These are phyloP conservation scores for Trichoderma sp. DNA, from an alignment of 2,329 filamentous ascomycete genomes.

Conservation along the genomic window DNA sequence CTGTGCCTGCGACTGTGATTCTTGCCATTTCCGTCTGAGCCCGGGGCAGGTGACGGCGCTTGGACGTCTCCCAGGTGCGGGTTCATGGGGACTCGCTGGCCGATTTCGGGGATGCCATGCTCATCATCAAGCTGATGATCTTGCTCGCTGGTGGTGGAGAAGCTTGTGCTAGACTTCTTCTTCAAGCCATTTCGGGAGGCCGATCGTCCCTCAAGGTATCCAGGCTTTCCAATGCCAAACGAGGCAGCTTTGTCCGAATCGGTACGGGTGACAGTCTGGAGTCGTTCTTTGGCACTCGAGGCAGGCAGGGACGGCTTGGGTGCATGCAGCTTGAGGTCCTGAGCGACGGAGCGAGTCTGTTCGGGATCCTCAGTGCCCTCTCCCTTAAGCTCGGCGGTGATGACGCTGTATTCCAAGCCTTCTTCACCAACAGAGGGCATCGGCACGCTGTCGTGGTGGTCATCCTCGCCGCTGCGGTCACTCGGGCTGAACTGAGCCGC, in stretches of 20 bases:
- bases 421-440: conserved; percentile 87
- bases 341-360: conserved; percentile 74
- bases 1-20: conserved; percentile 71
- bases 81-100: conserved; percentile 90
- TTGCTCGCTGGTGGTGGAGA: conserved; percentile 50
- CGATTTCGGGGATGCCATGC: conserved; percentile 88
- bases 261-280: conserved; percentile 81
- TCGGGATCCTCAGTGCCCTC: conserved; percentile 43
- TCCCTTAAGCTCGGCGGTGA: conserved; percentile 42
- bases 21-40: conserved; percentile 42
- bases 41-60: conserved; percentile 77
- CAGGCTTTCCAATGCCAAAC: conserved; percentile 74
- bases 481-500: conserved; percentile 36
- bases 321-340: conserved; percentile 82
- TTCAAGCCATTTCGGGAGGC: conserved; percentile 52
- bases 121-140: conserved; percentile 62
- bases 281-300: conserved; percentile 77
- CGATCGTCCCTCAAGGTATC: conserved; percentile 49
- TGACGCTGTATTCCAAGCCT: conserved; percentile 77
- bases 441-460: conserved; percentile 71
- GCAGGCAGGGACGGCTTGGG: conserved; percentile 83
- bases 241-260: conserved; percentile 83
- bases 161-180: conserved; percentile 62
- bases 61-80: conserved; percentile 92
- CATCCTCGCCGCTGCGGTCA: conserved; percentile 38